phyloP scores from a whole-genome alignment of 2,329 filamentous ascomycete genomes.

The Trichophyton verrucosum region DNA sequence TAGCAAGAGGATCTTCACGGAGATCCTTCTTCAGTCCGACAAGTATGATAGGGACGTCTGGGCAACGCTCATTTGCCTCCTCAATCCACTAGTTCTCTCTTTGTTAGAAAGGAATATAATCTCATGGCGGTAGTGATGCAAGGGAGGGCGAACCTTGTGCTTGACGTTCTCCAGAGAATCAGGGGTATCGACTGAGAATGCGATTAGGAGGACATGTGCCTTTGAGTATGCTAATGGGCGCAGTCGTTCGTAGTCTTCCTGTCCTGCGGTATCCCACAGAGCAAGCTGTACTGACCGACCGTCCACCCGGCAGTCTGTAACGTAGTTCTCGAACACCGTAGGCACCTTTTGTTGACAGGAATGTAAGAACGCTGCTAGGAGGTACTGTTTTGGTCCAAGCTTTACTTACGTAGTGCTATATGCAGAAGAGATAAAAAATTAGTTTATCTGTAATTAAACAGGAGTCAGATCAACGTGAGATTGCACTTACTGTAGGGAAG shows the following conservation, averaged over 20 bases:
- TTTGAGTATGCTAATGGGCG: conserved; percentile 92
- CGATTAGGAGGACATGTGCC: conserved; percentile 93
- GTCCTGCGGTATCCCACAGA: conserved; percentile 97
- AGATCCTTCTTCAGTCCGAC: conserved; percentile 96
- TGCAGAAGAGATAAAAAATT: background rate
- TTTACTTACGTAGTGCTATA: conserved; percentile 35
- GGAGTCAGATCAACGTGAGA: background rate
- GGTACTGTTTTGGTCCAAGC: background rate
- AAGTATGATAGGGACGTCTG: conserved; percentile 84
- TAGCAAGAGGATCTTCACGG: conserved; percentile 81
- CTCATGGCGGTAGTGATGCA: background rate
- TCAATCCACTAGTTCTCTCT: conserved; percentile 62
- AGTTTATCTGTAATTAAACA: background rate
- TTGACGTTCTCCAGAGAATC: conserved; percentile 97
- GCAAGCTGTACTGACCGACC: conserved; percentile 97
- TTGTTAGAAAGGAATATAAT: background rate
- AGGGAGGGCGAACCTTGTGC: conserved; percentile 59
- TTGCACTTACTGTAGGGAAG: conserved; percentile 74
- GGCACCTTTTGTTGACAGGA: conserved; percentile 53
- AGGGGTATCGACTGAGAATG: conserved; percentile 86
- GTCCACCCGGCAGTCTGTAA: conserved; percentile 95
- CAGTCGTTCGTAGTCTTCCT: conserved; percentile 95
- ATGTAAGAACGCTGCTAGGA: background rate
- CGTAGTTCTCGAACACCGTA: conserved; percentile 98
- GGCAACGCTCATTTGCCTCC: conserved; percentile 85